Evolutionary conservation across 1,284 basidiomycete genomes (phyloP), one percentile per base, ranked within the genome.

Genomic region (Gomphus sp.): DNA sequence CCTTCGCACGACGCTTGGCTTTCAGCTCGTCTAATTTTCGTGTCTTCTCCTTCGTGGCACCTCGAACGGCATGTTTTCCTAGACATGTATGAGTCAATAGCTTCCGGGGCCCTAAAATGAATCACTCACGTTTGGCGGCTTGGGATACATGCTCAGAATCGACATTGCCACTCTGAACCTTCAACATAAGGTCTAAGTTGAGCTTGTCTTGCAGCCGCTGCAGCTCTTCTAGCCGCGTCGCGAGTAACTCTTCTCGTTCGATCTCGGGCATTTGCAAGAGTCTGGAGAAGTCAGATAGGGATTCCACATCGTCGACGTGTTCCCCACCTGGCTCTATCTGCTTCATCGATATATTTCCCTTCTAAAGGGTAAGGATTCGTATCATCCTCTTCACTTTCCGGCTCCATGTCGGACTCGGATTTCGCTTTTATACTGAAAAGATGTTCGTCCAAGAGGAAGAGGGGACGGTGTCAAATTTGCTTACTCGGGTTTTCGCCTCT

Each of bases 331-430:
- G 88, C 81, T 67, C 89, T 83, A 70, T 98, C 95, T 4, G 76
- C 79, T 65, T 92, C 90, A 66, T 93, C 84, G 60, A 82, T 81
- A 70, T 91, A 98, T 71, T 93, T 92, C 51, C 91, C 92, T 66
- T 97, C 94, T 22, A 96, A 74, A 0, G 93, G 94, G 69, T 93
- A 98, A 4, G 86, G 87, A 65, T n/a, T n/a, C n/a, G n/a, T n/a
- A n/a, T n/a, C n/a, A n/a, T n/a, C n/a, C n/a, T n/a, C n/a, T n/a
- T n/a, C 85, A 63, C 80, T 82, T 66, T 85, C 84, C 16, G 74
- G 76, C 25, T 74, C 76, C 59, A 80, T 76, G 11, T 76, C 81
- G 22, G 79, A 80, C 25, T 84, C 83, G 31, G 74, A 77, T 39
- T 70, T 63, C 37, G 66, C 62, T 5, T 64, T 66, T 67, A 70